Percentiles rank a stretch among this genome's conserved stretches.
These are phyloP conservation scores for Nicotiana noctiflora DNA, from an alignment of 257 asterid species.

Conservation along the genomic window DNA sequence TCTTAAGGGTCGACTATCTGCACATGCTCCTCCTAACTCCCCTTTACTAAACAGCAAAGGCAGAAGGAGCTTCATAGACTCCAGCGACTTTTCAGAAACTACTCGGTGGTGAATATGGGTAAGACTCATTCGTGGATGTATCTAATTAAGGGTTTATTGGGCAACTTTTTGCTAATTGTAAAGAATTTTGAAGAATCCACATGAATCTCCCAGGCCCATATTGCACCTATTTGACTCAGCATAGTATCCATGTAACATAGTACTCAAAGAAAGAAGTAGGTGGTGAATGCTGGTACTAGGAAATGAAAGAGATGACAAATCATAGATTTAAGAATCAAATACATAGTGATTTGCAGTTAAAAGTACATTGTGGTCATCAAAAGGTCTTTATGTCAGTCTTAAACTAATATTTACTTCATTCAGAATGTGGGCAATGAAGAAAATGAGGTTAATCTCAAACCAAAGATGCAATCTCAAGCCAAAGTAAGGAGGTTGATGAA, in stretches of 20 bases:
- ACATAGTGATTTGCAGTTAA: neutral
- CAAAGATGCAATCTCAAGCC: too few relatives aligned
- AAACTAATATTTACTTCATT: neutral
- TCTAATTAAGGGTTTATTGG: neutral
- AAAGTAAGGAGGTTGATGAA: too few relatives aligned
- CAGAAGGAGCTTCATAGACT: neutral
- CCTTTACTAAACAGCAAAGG: neutral
- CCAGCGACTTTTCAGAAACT: neutral
- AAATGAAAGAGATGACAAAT: neutral
- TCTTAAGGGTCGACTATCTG: neutral
- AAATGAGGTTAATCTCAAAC: too few relatives aligned
- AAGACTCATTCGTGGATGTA: neutral
- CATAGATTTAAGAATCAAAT: neutral
- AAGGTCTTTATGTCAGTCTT: neutral
- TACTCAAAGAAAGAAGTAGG: neutral
- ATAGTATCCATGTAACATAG: neutral
- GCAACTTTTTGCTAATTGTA: neutral
- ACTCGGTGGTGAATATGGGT: neutral
- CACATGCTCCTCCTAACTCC: neutral
- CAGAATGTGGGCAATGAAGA: neutral
- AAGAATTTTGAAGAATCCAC: neutral
- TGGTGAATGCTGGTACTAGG: neutral
- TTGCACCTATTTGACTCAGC: neutral
- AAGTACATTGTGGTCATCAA: neutral
- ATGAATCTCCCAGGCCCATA: neutral